Conservation (phyloP, 805 yeast species). For the Ogataea dorogensis region DNA sequence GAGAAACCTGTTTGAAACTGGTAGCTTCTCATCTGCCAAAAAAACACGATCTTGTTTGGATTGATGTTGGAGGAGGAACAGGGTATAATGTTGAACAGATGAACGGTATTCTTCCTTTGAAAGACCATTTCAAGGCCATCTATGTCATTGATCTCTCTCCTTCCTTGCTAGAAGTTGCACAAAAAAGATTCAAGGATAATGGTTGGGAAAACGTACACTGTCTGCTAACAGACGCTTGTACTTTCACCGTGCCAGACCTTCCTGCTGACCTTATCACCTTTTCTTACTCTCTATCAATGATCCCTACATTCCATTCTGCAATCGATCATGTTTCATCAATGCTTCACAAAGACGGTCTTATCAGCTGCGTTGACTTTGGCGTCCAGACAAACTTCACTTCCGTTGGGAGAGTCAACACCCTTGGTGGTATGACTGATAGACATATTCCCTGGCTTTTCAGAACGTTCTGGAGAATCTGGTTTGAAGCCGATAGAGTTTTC, state of each 20-base stretch:
- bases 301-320: conserved; percentile 77
- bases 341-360: conserved; percentile 56
- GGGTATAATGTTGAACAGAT: conserved; percentile 79
- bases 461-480: conserved; percentile 86
- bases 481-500: conserved; percentile 78
- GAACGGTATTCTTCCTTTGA: conserved; percentile 52
- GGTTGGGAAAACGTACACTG: conserved; percentile 64
- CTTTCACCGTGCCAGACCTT: conserved; percentile 51
- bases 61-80: conserved; percentile 86
- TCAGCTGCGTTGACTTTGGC: conserved; percentile 78
- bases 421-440: conserved; percentile 71
- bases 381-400: conserved; percentile 65
- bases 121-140: conserved; percentile 56
- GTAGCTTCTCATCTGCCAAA: conserved; percentile 55
- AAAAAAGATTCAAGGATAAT: conserved; percentile 47
- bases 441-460: conserved; percentile 75
- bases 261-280: conserved; percentile 73
- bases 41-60: conserved; percentile 55
- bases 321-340: conserved; percentile 61
- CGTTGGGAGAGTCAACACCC: conserved; percentile 66
- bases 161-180: conserved; percentile 72
- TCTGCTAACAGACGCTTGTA: conserved; percentile 72
- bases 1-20: conserved; percentile 59
- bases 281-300: conserved; percentile 82
- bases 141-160: conserved; percentile 77